Evolutionary conservation across 208 protist genomes (phyloP), one percentile per base, ranked within the genome.

Genomic region (Leishmania arabica): DNA sequence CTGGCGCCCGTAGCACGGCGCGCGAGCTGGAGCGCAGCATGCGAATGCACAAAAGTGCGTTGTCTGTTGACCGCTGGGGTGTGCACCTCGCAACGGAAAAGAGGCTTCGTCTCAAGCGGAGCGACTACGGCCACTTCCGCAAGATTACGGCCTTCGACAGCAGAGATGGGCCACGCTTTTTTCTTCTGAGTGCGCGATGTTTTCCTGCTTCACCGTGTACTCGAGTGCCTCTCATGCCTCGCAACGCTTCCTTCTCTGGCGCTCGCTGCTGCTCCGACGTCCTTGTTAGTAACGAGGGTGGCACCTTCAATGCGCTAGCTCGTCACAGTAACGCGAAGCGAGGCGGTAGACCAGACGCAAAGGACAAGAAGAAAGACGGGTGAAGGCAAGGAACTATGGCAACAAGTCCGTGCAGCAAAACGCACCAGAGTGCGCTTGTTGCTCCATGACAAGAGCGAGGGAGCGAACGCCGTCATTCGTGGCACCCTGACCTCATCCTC

Each of bases 1-100:
- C 92, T 24, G 92, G 92, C 82, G 79, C 81, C 19, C 49, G 82
- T 47, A 88, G 73, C 8, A 81, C 3, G 21, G 70, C 34, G n/a
- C 40, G 21, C 40, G 69, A 68, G 19, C 79, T 24, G 60, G 66
- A 69, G 27, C 78, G 75, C 47, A 82, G 31, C 83, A 86, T 86
- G 9, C 51, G 34, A 5, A 24, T 37, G 73, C 13, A 31, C 34
- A 42, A 53, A 53, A 77, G 45, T 53, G 1, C 70, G 3, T 83
- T 60, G 53, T 73, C 49, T 83, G 40, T 53, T 69, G 45, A 13
- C 42, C 17, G 51, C n/a, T 72, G 68, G 49, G 19, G 37, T 72
- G 37, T 19, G 7, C 45, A 19, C 40, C 6, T n/a, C 40, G 53
- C 21, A n/a, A 24, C 45, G 24, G 21, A 72, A 72, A 53, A 53